Base-by-base conservation (phyloP, 148 eudicot genomes). In the Camellia sinensis region DNA sequence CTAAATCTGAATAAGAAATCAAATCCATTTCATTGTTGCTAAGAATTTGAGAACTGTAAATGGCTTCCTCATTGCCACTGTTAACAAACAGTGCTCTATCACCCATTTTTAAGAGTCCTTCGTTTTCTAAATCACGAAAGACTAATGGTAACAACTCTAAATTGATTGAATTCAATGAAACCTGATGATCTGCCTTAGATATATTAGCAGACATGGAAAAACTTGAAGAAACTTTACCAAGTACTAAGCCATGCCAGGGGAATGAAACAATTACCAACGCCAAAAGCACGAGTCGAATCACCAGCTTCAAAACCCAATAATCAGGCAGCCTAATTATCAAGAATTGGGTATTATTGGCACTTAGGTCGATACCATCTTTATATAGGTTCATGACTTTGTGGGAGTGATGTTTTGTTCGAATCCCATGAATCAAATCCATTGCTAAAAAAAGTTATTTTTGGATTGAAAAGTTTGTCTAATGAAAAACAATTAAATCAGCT, bases 121-220 rank as follows among this genome's bases (percentile, higher is more conserved):
- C 87, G 29, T 88, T 88, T 10, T 78, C 80, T 4, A 90, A 75
- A 66, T 90, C 93, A 29, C 74, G 85, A 44, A 88, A 77, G 43
- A 90, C 66, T 69, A 84, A 74, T 0, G 86, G 84, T 66, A 88
- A 59, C 12, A 75, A 52, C 19, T 74, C 83, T 0, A 74, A 15
- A 46, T 80, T 59, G 7, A 75, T 61, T 43, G 77, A 22, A 10
- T 68, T 59, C 8, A 59, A 62, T 5, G 65, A 48, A 2, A 79
- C 13, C 6, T 61, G 37, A 29, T 29, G 37, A 29, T 29, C 37
- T 4, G 54, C 65, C 17, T 3, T 7, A 48, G 52, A 63, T 60
- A 37, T 53, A 29, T 29, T 37, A 77, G 48, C 81, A 29, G 80
- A 14, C 12, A 48, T 67, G 7, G 45, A 0, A 37, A 62, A 29